These are phyloP conservation scores for Pseudotulostoma volvatum DNA, from an alignment of 495 filamentous ascomycete genomes.

Conservation along the genomic window DNA sequence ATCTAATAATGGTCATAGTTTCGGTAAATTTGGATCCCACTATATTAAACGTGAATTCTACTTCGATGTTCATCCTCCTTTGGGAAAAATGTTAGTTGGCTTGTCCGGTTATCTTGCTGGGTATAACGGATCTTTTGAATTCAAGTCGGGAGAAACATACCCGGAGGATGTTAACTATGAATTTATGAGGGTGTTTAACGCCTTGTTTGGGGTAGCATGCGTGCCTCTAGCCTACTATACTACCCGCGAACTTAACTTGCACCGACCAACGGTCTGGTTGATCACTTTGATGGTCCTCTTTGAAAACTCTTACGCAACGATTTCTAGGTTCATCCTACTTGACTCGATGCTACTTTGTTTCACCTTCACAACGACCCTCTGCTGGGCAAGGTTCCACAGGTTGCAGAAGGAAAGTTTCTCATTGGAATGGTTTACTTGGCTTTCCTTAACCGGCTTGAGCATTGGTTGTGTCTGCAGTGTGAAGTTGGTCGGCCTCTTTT, in stretches of 20 bases:
- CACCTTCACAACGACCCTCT: conserved; percentile 88
- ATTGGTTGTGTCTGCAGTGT: conserved; percentile 97
- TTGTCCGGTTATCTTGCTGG: conserved; percentile 89
- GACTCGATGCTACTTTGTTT: conserved; percentile 98
- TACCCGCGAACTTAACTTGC: conserved; percentile 74
- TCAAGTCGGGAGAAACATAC: conserved; percentile 95
- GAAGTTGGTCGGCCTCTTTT: conserved; percentile 93
- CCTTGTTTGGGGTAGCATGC: conserved; percentile 81
- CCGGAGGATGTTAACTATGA: conserved; percentile 90
- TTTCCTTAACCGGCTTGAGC: conserved; percentile 77
- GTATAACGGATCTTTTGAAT: conserved; percentile 98
- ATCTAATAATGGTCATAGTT: conserved; percentile 54
- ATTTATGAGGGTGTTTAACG: conserved; percentile 97
- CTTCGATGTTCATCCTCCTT: conserved; percentile 95
- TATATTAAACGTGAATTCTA: conserved; percentile 98
- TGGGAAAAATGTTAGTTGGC: conserved; percentile 96
- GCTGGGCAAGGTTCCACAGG: conserved; percentile 90
- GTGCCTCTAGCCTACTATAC: conserved; percentile 93
- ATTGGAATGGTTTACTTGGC: conserved; percentile 79
- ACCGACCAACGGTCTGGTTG: conserved; percentile 76
- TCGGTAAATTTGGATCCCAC: conserved; percentile 97
- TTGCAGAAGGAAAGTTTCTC: conserved; percentile 72
- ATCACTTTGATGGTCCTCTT: conserved; percentile 93
- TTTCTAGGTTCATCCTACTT: conserved; percentile 91
- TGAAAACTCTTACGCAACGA: conserved; percentile 97